phyloP scores from a whole-genome alignment of 192 early-diverging fungal species.

The Cetraspora pellucida region DNA sequence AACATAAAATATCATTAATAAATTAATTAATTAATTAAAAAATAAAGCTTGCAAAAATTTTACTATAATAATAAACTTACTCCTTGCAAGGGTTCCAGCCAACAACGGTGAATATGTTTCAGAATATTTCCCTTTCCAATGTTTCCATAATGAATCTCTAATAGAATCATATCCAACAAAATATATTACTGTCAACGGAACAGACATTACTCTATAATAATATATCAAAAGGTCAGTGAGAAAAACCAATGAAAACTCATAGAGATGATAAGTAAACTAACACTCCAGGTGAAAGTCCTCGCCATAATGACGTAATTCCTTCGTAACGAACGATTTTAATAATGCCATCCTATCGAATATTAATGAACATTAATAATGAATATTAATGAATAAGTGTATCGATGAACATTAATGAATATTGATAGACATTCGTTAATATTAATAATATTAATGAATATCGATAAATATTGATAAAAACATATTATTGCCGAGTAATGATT shows the following conservation, averaged over 20 bases:
- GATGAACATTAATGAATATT: too few species aligned
- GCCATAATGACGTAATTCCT: conserved; percentile 80
- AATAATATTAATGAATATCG: neutral
- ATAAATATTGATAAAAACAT: conserved; percentile 24
- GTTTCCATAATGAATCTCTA: conserved; percentile 51
- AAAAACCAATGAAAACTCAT: neutral
- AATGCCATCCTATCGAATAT: conserved; percentile 63
- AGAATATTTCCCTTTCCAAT: conserved; percentile 37
- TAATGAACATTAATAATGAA: neutral
- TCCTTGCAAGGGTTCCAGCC: conserved; percentile 80
- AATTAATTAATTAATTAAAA: neutral
- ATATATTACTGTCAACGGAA: conserved; percentile 90
- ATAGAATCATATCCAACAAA: conserved; percentile 94
- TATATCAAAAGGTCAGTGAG: neutral
- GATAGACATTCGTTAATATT: conserved; percentile 22
- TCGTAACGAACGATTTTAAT: conserved; percentile 78
- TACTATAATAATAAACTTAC: conserved; percentile 47
- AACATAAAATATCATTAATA: neutral
- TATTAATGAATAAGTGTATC: too few species aligned
- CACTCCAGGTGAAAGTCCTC: conserved; percentile 84
- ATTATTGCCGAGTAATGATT: conserved; percentile 28
- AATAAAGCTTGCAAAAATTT: too few species aligned
- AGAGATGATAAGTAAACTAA: conserved; percentile 21
- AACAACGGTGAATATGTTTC: conserved; percentile 44
- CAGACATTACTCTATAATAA: conserved; percentile 66